These are phyloP conservation scores for Cutaneotrichosporon sp. DNA, from an alignment of 1,284 basidiomycete species.

Conservation along the genomic window DNA sequence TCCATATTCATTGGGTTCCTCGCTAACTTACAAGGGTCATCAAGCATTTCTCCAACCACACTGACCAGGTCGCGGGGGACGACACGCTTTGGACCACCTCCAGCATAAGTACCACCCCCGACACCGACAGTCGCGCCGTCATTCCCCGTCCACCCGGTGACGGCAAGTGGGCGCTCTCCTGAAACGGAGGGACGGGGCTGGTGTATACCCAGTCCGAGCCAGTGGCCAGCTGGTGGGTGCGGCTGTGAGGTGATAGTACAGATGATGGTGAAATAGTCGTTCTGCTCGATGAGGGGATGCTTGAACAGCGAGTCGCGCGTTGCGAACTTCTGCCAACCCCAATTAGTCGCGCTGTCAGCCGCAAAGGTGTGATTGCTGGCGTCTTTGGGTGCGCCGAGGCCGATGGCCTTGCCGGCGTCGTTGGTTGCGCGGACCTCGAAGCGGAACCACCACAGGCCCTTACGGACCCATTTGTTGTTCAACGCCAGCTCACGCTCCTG, in stretches of 20 bases:
- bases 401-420: slow-evolving; percentile 25
- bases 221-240: slow-evolving; percentile 54
- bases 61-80: slow-evolving; percentile 46
- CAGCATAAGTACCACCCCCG: slow-evolving; percentile 38
- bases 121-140: slow-evolving; percentile 41
- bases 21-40: slow-evolving; percentile 55
- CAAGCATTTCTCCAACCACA: slow-evolving; percentile 66
- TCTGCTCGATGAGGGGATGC: slow-evolving; percentile 54
- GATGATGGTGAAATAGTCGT: slow-evolving; percentile 65
- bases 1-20: too few relatives aligned
- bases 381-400: slow-evolving; percentile 59
- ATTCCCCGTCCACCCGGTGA: slow-evolving; percentile 38
- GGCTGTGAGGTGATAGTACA: slow-evolving; percentile 72
- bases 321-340: slow-evolving; percentile 76
- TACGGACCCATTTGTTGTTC: slow-evolving; percentile 70
- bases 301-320: slow-evolving; percentile 69
- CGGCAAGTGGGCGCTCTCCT: slow-evolving; percentile 5
- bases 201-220: slow-evolving; percentile 39
- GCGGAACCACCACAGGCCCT: slow-evolving; percentile 74
- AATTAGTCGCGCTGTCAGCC: slow-evolving; percentile 68
- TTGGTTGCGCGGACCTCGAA: slow-evolving; percentile 66
- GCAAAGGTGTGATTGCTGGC: slow-evolving; percentile 79
- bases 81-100: slow-evolving; percentile 37
- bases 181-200: background rate
- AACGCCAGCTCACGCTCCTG: slow-evolving; percentile 65